phyloP scores from a whole-genome alignment of 2,329 filamentous ascomycete genomes.

The Coniochaeta pulveracea region DNA sequence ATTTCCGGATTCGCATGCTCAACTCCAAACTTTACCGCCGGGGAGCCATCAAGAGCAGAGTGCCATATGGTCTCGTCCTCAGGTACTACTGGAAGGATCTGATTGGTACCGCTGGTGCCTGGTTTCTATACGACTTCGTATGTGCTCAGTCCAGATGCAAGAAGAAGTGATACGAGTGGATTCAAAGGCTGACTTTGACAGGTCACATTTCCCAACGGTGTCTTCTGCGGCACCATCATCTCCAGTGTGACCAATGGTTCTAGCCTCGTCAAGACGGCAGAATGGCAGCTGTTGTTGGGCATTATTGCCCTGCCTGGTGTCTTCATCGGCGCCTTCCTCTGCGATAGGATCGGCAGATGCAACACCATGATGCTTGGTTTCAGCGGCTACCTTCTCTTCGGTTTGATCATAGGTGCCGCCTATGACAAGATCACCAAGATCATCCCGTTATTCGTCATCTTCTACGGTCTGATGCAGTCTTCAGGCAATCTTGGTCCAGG shows the following conservation, averaged over 20 bases:
- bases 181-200: conserved; percentile 9
- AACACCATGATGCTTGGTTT: conserved; percentile 14
- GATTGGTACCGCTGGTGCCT: conserved; percentile 38
- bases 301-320: conserved; percentile 15
- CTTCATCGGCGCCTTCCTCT: conserved; percentile 12
- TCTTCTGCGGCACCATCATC: conserved; percentile 1
- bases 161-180: too few relatives aligned
- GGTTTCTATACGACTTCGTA: conserved; percentile 31
- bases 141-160: too few relatives aligned
- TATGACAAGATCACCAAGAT: conserved; percentile 32
- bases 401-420: conserved; percentile 35
- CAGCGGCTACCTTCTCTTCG: conserved; percentile 22
- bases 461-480: conserved; percentile 38
- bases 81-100: conserved; percentile 41
- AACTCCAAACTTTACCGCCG: conserved; percentile 35
- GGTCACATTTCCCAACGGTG: conserved; percentile 6
- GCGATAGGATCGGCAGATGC: conserved; percentile 14
- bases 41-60: conserved; percentile 32
- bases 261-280: neutral
- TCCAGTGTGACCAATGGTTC: neutral
- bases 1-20: conserved; percentile 39
- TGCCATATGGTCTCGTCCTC: conserved; percentile 33
- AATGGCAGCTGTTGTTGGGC: conserved; percentile 11
- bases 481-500: conserved; percentile 35
- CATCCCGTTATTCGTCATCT: conserved; percentile 36